Conservation (phyloP, 306 rosid genomes). For the Vicia villosa region DNA sequence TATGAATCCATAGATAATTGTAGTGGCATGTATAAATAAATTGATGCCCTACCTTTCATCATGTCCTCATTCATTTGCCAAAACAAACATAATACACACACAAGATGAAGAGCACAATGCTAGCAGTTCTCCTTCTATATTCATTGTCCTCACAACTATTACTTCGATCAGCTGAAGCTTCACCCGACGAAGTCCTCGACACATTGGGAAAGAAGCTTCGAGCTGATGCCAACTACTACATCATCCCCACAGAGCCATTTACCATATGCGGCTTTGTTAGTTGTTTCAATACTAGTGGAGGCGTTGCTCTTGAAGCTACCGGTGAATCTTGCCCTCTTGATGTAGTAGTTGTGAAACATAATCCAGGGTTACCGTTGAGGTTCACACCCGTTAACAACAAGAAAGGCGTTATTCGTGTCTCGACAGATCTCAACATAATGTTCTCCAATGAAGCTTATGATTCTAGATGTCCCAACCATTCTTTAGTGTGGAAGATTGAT, state of each 20-base stretch:
- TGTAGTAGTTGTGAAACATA: neutral
- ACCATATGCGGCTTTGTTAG: neutral
- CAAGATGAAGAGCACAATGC: neutral
- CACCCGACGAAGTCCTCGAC: conserved; percentile 44
- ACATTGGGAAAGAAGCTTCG: conserved; percentile 28
- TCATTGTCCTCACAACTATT: neutral
- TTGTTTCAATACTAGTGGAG: conserved; percentile 3
- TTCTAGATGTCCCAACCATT: conserved; percentile 2
- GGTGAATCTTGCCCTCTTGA: neutral
- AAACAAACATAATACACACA: neutral
- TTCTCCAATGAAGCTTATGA: conserved; percentile 27
- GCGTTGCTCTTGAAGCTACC: neutral
- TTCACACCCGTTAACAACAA: conserved; percentile 32
- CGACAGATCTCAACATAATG: conserved; percentile 54
- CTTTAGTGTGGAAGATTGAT: conserved; percentile 51
- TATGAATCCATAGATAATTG: neutral
- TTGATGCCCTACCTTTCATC: neutral
- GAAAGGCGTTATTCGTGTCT: conserved; percentile 36
- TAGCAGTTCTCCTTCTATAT: neutral
- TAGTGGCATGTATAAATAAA: neutral
- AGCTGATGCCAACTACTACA: conserved; percentile 16
- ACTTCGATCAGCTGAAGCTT: neutral
- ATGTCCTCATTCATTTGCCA: neutral
- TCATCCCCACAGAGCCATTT: neutral
- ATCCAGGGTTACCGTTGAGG: neutral